Evolutionary conservation across 306 rosid genomes (phyloP).

Genomic region (Calophaca sinica): DNA sequence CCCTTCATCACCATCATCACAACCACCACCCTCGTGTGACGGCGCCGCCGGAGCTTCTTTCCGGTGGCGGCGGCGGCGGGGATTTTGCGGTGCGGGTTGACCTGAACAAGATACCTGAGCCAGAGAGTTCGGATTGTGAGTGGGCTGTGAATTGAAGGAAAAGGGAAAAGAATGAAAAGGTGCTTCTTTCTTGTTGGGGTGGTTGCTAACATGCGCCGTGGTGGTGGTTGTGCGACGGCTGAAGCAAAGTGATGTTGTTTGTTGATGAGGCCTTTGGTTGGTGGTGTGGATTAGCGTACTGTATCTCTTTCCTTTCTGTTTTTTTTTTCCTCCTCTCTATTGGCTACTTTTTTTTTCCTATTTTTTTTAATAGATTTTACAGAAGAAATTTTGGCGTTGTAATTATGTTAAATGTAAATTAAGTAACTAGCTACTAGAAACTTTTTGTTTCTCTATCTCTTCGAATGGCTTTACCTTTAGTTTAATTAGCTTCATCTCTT

Average conservation of each 20-base stretch:
- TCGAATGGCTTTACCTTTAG: not conserved
- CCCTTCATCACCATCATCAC: conserved; percentile 52
- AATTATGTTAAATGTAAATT: conserved; percentile 70
- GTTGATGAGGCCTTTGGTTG: conserved; percentile 69
- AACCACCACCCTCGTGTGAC: conserved; percentile 46
- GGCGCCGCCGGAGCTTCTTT: conserved; percentile 46
- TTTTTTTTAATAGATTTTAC: conserved; percentile 37
- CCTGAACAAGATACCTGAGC: conserved; percentile 86
- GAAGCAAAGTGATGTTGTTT: conserved; percentile 61
- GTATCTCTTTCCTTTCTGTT: conserved; percentile 11
- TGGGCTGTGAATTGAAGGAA: conserved; percentile 57
- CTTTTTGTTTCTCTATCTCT: conserved; percentile 17
- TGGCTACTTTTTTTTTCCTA: not conserved
- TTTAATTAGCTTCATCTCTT: not conserved
- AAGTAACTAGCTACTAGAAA: conserved; percentile 30
- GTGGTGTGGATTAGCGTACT: conserved; percentile 48
- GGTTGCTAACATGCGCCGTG: conserved; percentile 59
- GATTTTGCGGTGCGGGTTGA: conserved; percentile 75
- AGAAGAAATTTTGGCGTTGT: conserved; percentile 77
- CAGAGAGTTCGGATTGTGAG: conserved; percentile 74
- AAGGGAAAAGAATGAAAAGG: not conserved
- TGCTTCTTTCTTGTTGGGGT: not conserved
- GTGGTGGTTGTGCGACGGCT: conserved; percentile 54
- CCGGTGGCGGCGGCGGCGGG: conserved; percentile 28
- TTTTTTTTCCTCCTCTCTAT: not conserved